phyloP scores from a whole-genome alignment of 768 basidiomycete genomes.

The Pleurotus tuber-regium region DNA sequence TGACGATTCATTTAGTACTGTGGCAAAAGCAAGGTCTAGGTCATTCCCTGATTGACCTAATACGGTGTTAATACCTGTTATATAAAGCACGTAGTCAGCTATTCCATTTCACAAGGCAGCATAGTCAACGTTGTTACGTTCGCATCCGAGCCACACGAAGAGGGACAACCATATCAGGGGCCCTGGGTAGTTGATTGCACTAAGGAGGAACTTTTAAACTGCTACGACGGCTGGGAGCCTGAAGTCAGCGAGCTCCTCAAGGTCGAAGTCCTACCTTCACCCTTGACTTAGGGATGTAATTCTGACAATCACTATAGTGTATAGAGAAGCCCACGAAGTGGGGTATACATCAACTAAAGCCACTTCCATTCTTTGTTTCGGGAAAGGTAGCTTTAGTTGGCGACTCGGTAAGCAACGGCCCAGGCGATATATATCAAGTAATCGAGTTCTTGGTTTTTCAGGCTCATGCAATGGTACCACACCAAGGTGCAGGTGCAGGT shows the following conservation, averaged over 20 bases:
- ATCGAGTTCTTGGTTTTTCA: conserved; percentile 11
- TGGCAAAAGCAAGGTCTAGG: conserved; percentile 45
- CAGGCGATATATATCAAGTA: conserved; percentile 21
- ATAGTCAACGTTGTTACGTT: conserved; percentile 46
- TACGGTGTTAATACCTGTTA: too few relatives aligned
- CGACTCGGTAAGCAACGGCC: conserved; percentile 33
- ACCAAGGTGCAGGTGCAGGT: conserved; percentile 26
- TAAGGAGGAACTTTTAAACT: conserved; percentile 29
- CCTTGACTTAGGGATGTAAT: not conserved
- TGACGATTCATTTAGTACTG: conserved; percentile 34
- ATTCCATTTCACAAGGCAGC: conserved; percentile 41
- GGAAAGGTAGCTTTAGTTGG: conserved; percentile 40
- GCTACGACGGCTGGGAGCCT: conserved; percentile 31
- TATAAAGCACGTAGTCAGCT: conserved; percentile 44
- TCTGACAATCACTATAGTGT: conserved; percentile 17
- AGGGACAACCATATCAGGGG: conserved; percentile 22
- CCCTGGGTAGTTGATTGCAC: conserved; percentile 31
- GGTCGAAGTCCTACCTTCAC: conserved; percentile 12
- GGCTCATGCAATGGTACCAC: conserved; percentile 28
- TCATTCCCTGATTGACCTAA: too few relatives aligned
- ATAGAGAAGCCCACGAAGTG: conserved; percentile 33
- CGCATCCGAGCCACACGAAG: conserved; percentile 32
- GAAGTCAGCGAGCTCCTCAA: conserved; percentile 28
- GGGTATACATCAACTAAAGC: conserved; percentile 33
- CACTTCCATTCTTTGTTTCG: conserved; percentile 33